Evolutionary conservation across 768 basidiomycete genomes (phyloP), one percentile per base, ranked within the genome.

Genomic region (Lentinula sp.): DNA sequence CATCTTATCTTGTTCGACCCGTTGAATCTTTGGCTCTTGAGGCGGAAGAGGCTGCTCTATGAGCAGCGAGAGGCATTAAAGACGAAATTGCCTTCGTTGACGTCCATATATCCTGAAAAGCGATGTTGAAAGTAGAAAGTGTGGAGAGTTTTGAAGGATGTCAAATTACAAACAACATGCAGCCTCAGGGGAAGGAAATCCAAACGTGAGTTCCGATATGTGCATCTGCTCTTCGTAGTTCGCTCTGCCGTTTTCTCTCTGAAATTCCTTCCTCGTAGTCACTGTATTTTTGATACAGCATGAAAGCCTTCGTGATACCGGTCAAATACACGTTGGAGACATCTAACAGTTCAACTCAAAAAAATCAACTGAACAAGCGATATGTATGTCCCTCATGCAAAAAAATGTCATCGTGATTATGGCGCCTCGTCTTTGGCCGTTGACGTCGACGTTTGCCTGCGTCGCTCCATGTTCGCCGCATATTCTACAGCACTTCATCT

Each of bases 351-450:
- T 59, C 76, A 0, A 71, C 16, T 72, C 77, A 8, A 73, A 72
- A 18, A 76, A 79, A 57, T 35, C 49, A 53, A 90, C 90, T 46
- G 72, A 73, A 57, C 81, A 85, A 64, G 76, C 90, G 8, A 91
- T 91, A 72, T 97, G 91, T 67, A 72, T 97, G 91, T 67, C 94
- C 89, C 4, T 91, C 89, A 39, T 99, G 93, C 77, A 94, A 74
- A 90, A 88, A 70, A 76, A 77, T 81, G 37, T 75, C 88, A 83
- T 66, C 65, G 93, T 94, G 70, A 52, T 90, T 77, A 33, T 28
- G 28, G 28, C 28, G 28, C 28, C 2, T 28, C 28, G 28, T 28
- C 28, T 3, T 28, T 28, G 28, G 28, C 28, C 28, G 28, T 28
- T 28, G 28, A 28, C 28, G 28, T 28, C 28, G 16, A 4, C 20